These are phyloP conservation scores for Mycocentrospora acerina DNA, from an alignment of 2,329 filamentous ascomycete species.

Conservation along the genomic window DNA sequence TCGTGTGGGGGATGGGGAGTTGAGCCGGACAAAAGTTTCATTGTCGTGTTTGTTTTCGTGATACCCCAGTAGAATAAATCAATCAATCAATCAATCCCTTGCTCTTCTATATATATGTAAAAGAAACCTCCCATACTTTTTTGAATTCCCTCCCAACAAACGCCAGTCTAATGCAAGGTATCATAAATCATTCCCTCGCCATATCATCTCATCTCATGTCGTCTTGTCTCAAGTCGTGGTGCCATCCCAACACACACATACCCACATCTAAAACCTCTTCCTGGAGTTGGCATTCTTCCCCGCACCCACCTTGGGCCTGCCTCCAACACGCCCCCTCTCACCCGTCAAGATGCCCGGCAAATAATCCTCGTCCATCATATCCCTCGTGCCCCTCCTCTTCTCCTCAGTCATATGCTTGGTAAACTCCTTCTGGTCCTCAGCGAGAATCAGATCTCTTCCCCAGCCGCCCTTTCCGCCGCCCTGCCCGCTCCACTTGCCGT, in stretches of 20 bases:
- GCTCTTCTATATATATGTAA: no score
- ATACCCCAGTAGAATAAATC: no score
- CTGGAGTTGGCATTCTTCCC: slow-evolving; percentile 83
- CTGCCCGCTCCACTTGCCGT: slow-evolving; percentile 66
- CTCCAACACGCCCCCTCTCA: slow-evolving; percentile 64
- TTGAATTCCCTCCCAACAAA: not conserved
- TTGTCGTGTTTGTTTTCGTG: no score
- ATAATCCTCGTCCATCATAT: slow-evolving; percentile 95
- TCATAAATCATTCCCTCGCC: not conserved
- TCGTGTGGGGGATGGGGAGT: slow-evolving; percentile 36
- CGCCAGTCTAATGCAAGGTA: no score
- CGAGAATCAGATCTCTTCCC: slow-evolving; percentile 79
- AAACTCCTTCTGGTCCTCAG: slow-evolving; percentile 97
- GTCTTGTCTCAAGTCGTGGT: no score
- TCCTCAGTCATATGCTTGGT: slow-evolving; percentile 63
- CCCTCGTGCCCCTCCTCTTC: slow-evolving; percentile 68
- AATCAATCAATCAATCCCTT: no score
- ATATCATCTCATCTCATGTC: not conserved
- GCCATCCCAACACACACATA: not conserved
- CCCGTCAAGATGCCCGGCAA: slow-evolving; percentile 83
- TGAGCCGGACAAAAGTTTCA: no score
- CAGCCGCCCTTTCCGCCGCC: slow-evolving; percentile 84
- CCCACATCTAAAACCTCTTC: slow-evolving; percentile 50
- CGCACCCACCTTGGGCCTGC: slow-evolving; percentile 77
- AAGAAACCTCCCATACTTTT: no score